Evolutionary conservation across 306 rosid species (phyloP), one percentile per base, ranked within the genome.

Genomic region (Lathyrus aphaca): DNA sequence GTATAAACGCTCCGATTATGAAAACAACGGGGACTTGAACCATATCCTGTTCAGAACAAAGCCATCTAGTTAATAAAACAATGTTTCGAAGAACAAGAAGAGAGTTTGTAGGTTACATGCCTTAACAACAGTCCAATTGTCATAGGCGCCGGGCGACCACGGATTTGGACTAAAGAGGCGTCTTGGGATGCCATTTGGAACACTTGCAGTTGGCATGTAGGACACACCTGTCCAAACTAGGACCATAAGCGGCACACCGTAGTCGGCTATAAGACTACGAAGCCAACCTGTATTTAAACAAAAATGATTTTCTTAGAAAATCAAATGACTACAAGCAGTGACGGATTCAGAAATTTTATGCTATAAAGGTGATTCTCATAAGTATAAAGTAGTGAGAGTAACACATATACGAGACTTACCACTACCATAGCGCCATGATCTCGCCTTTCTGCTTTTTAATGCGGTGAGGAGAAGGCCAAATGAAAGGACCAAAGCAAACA

Each of bases 91-190:
- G 40, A 39, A 44, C 23, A 61, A 61, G 4, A 14, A 38, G 39
- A 71, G 70, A 68, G 55, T 29, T 70, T 11, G 23, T 53, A 19
- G 58, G 66, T 10, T 32, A 49, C 92, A 63, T 84, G 78, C 99
- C 97, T 91, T 89, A 54, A 94, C 61, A 37, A 95, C 96, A 39
- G 96, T 95, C 99, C 99, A 95, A 75, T 95, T 95, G 7, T 84
- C 95, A 21, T 95, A 95, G 40, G 99, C 99, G 75, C 99, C 99
- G 7, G 92, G 95, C 27, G 99, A 91, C 99, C 99, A 95, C 1
- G 99, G 99, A 68, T 95, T 89, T n/a, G 99, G 99, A 79, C 99
- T 95, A 70, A 86, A 83, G 48, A 95, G 94, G 29, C 99, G 87
- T 82, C 99, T 76, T 6, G 99, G 99, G 55, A 95, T 89, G 58